A percentile compares a stretch with the other conserved stretches of the same genome.
These are phyloP conservation scores for Thamnidium elegans DNA, from an alignment of 192 early-diverging fungal genomes.

Conservation along the genomic window DNA sequence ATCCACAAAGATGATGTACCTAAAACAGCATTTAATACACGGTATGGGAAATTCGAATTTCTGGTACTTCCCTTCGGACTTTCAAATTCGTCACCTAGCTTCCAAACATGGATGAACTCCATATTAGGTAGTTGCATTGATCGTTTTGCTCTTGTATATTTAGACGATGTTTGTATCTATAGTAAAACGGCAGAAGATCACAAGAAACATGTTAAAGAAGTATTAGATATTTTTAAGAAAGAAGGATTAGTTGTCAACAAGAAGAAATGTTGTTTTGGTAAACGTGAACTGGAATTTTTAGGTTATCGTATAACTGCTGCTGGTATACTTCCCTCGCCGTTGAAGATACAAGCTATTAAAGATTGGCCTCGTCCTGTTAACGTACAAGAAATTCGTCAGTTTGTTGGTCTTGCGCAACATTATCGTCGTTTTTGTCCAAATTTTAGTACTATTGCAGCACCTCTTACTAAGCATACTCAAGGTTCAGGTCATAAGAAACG, in stretches of 20 bases:
- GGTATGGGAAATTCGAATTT: constrained; percentile 37
- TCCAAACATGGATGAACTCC: constrained; percentile 18
- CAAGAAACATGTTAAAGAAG: constrained; percentile 16
- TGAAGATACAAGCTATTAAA: constrained; percentile 9
- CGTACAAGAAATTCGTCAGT: constrained; percentile 6
- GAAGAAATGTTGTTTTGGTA: constrained; percentile 20
- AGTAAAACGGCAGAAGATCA: constrained; percentile 33
- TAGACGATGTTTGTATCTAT: constrained; percentile 46
- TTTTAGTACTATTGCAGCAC: constrained; percentile 15
- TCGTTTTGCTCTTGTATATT: constrained; percentile 36
- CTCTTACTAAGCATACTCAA: constrained; percentile 13
- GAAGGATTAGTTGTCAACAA: background rate
- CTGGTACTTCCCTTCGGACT: constrained; percentile 42
- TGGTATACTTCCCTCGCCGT: background rate
- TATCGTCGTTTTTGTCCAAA: constrained; percentile 21
- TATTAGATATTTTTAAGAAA: constrained; percentile 20
- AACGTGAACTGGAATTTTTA: background rate
- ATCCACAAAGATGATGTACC: constrained; percentile 20
- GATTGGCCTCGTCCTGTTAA: background rate
- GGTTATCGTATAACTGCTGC: background rate
- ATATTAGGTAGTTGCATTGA: background rate
- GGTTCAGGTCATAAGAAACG: constrained; percentile 1
- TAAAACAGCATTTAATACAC: constrained; percentile 33
- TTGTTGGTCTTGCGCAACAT: constrained; percentile 10
- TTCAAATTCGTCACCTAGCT: constrained; percentile 22